phyloP scores from a whole-genome alignment of 495 filamentous ascomycete genomes.

The Neurospora africana region DNA sequence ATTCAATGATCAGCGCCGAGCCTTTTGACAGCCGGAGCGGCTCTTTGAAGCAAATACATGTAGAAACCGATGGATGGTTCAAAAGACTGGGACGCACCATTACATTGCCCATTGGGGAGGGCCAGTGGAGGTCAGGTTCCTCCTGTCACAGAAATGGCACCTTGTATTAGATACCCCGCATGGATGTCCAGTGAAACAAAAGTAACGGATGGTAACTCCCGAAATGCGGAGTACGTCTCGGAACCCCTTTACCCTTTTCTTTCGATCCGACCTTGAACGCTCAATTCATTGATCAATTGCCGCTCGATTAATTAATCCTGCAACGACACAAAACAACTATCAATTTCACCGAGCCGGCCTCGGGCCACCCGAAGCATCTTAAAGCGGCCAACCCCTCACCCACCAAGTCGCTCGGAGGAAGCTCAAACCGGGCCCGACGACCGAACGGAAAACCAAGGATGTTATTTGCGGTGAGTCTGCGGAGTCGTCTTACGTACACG shows the following conservation, averaged over 20 bases:
- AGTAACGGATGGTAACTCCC: background rate
- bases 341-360: background rate
- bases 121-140: too few species aligned
- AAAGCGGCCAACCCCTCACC: background rate
- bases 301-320: background rate
- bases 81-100: background rate
- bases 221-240: background rate
- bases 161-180: background rate
- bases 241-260: background rate
- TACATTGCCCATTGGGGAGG: too few species aligned
- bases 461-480: background rate
- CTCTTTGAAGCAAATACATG: background rate
- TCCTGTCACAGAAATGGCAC: background rate
- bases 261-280: background rate
- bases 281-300: background rate
- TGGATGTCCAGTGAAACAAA: background rate
- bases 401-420: background rate
- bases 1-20: background rate
- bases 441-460: background rate
- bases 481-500: background rate
- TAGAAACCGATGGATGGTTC: background rate
- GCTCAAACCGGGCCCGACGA: background rate
- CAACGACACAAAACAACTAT: background rate
- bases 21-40: background rate
- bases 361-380: background rate